Evolutionary conservation across 305 asterid species (phyloP), one percentile per base, ranked within the genome.

Genomic region (Solanum chacoense): DNA sequence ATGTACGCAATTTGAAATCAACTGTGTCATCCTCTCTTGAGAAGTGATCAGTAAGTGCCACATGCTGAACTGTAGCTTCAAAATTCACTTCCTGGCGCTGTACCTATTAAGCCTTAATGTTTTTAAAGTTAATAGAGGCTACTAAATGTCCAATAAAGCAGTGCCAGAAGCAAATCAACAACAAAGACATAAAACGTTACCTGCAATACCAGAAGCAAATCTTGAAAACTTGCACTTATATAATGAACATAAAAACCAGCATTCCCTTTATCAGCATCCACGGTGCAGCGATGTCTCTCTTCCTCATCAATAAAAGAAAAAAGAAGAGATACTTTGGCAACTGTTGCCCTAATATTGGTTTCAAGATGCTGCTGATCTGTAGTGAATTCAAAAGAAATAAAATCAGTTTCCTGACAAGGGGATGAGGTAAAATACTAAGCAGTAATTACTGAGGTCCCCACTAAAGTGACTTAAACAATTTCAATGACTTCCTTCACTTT

Each of bases 331-430:
- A 95, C 89, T 90, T 92, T 93, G 81, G 92, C 91, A 90, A 96
- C 73, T 28, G 92, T 83, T 76, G 93, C 96, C 95, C 89, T 95
- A 86, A 96, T 91, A 91, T 95, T 96, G 92, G 99, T 96, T 92
- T 96, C 98, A 92, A 95, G 93, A 91, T 90, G 98, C 95, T 92
- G 98, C 93, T 94, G 98, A 89, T 94, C 99, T 98, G 98, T 73
- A 32, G 87, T 84, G 45, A 55, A 84, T 84, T 50, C 87, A 32
- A 50, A 50, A 32, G 87, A 55, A 55, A 84, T 55, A 11, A 50
- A 84, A 55, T 84, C 87, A 84, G 45, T 31, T 81, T 12, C 12
- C 40, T 32, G 32, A 31, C 45, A 32, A 83, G 63, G 87, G 87
- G 74, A 22, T 55, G 13, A 84, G 22, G 72, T 50, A 83, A 83